These are phyloP conservation scores for Clausena lansium DNA, from an alignment of 345 rosid species.

Conservation along the genomic window DNA sequence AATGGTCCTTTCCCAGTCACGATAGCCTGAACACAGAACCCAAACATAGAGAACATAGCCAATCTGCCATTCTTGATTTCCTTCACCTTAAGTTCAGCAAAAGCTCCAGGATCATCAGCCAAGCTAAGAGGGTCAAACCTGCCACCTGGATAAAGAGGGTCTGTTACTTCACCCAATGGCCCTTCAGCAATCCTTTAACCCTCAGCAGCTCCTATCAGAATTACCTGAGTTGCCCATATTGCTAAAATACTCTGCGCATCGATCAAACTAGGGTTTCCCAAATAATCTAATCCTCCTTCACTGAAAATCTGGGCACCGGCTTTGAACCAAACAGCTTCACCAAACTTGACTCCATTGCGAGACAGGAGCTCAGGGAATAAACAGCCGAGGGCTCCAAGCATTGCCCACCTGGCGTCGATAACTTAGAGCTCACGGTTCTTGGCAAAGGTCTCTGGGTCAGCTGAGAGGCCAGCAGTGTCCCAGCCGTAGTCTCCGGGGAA, in stretches of 20 bases:
- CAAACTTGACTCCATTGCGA: constrained; percentile 17
- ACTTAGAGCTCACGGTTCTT: constrained; percentile 19
- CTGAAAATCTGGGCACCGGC: constrained; percentile 15
- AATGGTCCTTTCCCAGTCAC: constrained; percentile 13
- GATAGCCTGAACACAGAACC: constrained; percentile 25
- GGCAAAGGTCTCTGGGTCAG: constrained; percentile 30
- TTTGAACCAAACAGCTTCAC: constrained; percentile 19
- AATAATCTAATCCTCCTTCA: constrained; percentile 14
- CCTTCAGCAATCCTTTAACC: constrained; percentile 19
- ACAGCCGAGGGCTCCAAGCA: constrained; percentile 16
- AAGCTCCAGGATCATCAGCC: constrained; percentile 17
- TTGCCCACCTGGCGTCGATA: constrained; percentile 18
- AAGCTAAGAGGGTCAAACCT: constrained; percentile 15
- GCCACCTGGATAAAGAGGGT: neutral
- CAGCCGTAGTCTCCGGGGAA: constrained; percentile 33
- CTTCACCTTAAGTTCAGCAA: constrained; percentile 19
- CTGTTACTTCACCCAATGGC: constrained; percentile 6
- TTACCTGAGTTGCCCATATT: constrained; percentile 6
- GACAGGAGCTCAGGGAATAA: constrained; percentile 17
- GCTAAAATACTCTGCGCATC: constrained; percentile 13
- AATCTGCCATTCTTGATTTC: constrained; percentile 12
- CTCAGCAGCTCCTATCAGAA: constrained; percentile 19
- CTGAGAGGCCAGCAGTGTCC: constrained; percentile 35
- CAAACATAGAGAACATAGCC: constrained; percentile 19
- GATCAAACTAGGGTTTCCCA: constrained; percentile 13